A percentile compares a stretch with the other conserved stretches of the same genome.
phyloP scores from a whole-genome alignment of 352 stramenopile genomes.

The Globisporangium abappressorium region DNA sequence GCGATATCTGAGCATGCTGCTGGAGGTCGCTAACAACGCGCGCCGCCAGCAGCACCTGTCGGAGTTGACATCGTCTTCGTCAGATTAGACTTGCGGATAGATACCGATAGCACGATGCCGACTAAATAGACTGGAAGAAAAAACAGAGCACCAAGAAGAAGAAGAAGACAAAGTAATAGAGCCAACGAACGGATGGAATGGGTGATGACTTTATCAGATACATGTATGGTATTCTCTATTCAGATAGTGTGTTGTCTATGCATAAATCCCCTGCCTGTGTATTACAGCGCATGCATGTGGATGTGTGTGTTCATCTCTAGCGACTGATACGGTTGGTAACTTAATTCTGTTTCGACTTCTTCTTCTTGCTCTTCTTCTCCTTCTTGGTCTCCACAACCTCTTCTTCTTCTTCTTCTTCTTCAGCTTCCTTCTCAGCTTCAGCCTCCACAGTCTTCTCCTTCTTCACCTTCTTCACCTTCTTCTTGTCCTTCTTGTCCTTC shows the following conservation, averaged over 20 bases:
- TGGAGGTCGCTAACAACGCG: conserved; percentile 59
- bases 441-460: conserved; percentile 15
- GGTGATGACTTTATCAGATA: neutral
- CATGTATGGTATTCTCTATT: neutral
- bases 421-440: conserved; percentile 14
- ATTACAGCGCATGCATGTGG: neutral
- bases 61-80: neutral
- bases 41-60: conserved; percentile 7
- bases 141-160: neutral
- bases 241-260: neutral
- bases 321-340: neutral
- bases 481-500: conserved; percentile 25
- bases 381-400: conserved; percentile 13
- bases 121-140: neutral
- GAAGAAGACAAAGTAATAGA: neutral
- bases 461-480: conserved; percentile 33
- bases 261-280: neutral
- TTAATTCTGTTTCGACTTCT: conserved; percentile 31
- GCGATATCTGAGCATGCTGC: conserved; percentile 60
- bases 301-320: neutral
- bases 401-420: conserved; percentile 14
- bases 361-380: conserved; percentile 36
- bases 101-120: no score
- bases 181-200: neutral
- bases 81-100: neutral